Conservation (phyloP, 805 yeast species). For the Cyberlindnera nakhonratchasimensis region DNA sequence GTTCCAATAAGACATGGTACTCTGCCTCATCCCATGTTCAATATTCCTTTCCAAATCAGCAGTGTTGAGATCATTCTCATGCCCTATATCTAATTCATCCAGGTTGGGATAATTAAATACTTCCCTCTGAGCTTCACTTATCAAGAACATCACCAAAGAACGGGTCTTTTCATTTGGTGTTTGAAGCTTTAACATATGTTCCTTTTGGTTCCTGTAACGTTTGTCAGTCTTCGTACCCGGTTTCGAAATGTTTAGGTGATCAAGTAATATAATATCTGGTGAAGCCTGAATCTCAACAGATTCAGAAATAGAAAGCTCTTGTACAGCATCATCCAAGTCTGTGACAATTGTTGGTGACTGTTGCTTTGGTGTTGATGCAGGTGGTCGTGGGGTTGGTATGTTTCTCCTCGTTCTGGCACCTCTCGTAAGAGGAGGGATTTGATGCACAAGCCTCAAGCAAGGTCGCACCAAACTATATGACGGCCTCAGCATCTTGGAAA, state of each 20-base stretch:
- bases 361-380: background rate
- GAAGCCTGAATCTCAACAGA: conserved; percentile 10
- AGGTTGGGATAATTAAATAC: conserved; percentile 15
- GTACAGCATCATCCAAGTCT: conserved; percentile 4
- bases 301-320: background rate
- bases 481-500: background rate
- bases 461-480: background rate
- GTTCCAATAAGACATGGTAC: conserved; percentile 8
- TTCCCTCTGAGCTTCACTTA: conserved; percentile 18
- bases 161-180: conserved; percentile 15
- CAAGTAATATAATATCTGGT: conserved; percentile 17
- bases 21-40: conserved; percentile 20
- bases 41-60: conserved; percentile 13
- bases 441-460: background rate
- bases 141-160: conserved; percentile 14
- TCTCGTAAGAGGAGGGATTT: background rate
- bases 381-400: background rate
- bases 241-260: conserved; percentile 19
- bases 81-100: conserved; percentile 12
- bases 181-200: conserved; percentile 3
- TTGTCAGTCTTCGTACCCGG: conserved; percentile 24
- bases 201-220: conserved; percentile 17
- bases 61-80: conserved; percentile 1
- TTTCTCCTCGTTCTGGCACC: conserved; percentile 3
- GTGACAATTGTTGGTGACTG: background rate